Percentiles rank a stretch among this genome's conserved stretches.
These are phyloP conservation scores for Dryadomyces sulphureus DNA, from an alignment of 2,329 filamentous ascomycete genomes.

Conservation along the genomic window DNA sequence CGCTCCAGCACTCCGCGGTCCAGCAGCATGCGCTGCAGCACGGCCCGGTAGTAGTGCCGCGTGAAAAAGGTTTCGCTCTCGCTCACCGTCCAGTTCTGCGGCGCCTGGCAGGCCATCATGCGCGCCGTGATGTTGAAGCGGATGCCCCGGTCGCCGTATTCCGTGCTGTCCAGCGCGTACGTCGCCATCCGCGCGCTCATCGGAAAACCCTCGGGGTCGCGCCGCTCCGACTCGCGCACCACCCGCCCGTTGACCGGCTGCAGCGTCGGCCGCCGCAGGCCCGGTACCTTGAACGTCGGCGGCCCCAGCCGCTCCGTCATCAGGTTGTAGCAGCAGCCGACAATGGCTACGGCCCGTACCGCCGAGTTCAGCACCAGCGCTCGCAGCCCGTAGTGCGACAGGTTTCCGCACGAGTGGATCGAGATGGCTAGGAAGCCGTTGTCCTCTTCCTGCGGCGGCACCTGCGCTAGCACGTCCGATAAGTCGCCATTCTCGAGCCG, in stretches of 20 bases:
- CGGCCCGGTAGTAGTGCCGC: constrained; percentile 79
- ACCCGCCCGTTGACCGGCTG: constrained; percentile 56
- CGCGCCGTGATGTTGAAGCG: constrained; percentile 88
- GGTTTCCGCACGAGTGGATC: constrained; percentile 91
- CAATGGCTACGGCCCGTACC: constrained; percentile 82
- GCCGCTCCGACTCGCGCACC: constrained; percentile 50
- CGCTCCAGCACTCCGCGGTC: constrained; percentile 65
- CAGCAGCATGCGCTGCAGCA: constrained; percentile 84
- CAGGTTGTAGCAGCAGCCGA: constrained; percentile 97
- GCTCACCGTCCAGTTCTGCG: constrained; percentile 70
- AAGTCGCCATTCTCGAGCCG: constrained; percentile 61
- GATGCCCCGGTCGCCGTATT: constrained; percentile 37
- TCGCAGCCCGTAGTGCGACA: constrained; percentile 86
- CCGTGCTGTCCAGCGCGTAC: constrained; percentile 19
- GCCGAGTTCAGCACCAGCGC: constrained; percentile 72
- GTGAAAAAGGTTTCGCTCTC: constrained; percentile 85
- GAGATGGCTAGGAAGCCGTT: constrained; percentile 67
- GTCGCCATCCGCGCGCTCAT: constrained; percentile 61
- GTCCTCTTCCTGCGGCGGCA: constrained; percentile 25
- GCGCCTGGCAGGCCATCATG: constrained; percentile 97
- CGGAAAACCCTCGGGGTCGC: constrained; percentile 83
- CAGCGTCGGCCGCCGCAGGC: constrained; percentile 49
- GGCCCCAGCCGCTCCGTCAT: constrained; percentile 80
- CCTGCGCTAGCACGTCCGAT: constrained; percentile 47
- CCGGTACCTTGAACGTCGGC: constrained; percentile 71